Base-by-base conservation (phyloP, 78 protist genomes). In the Speleostelium caveatum region DNA sequence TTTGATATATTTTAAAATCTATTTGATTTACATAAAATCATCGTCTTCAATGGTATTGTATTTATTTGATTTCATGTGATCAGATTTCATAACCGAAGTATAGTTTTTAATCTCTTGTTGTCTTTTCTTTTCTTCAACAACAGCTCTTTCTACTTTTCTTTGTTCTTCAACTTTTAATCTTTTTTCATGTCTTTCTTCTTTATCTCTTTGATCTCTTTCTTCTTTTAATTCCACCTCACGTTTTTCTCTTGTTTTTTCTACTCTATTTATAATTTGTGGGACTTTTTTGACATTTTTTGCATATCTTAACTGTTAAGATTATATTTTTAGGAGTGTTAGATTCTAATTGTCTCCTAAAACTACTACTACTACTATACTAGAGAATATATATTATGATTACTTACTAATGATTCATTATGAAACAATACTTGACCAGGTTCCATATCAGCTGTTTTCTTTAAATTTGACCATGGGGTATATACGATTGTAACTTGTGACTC, bases 401-500 rank as follows among this genome's bases (percentile, higher is more conserved):
- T 26, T 35, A n/a, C n/a, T n/a, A n/a, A n/a, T n/a, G 53, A 17
- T 8, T 42, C 80, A 36, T 93, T 89, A 51, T 91, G 96, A 62
- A 85, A 97, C 16, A 87, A 28, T 1, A 97, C 99, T 83, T 93
- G 96, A 61, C 99, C 99, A 1, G 78, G 87, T 17, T 92, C 98
- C 99, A 98, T 98, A 74, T 28, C 96, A 4, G 80, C 76, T 1
- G 96, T 93, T 87, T 98, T 98, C 22, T 86, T 75, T 66, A 98
- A 68, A 90, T 98, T 98, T 55, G 97, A 24, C 96, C 96, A 94
- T 45, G 96, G 95, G 16, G 99, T 98, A 95, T 96, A 98, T n/a
- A 96, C 94, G 32, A 97, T 78, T 51, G 28, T 32, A 6, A 94
- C 86, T 24, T 55, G n/a, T 53, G 33, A 22, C 58, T 66, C 63